Base-by-base conservation (phyloP, 192 early-diverging fungal genomes). In the Mortierella claussenii region DNA sequence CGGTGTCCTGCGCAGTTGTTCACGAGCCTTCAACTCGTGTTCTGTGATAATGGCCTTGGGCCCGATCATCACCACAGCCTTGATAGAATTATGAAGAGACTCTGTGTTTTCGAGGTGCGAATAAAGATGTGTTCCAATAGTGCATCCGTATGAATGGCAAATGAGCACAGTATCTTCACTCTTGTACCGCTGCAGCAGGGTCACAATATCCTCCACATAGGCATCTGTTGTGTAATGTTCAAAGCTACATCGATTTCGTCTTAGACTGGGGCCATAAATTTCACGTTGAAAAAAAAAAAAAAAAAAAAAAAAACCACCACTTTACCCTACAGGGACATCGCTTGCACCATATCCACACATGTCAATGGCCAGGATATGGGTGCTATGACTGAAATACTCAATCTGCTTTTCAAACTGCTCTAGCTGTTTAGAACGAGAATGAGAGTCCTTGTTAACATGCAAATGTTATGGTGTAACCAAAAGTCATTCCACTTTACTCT, bases 401-500 rank as follows among this genome's bases (percentile, higher is more conserved):
- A 88, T 83, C 54, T 88, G 86, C 60, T 71, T 61, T 52, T 86
- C 71, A 73, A 85, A 88, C 47, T 88, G 86, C 58, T 79, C 65
- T 31, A 73, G 69, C 86, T 88, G 57, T 33, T 40, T 40, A 10
- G n/a, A 20, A 37, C 20, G 4, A 48, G 50, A 51, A 70, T 58
- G 42, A 48, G 32, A 58, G 32, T 48, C 2, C 46, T 24, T 27
- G 5, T 12, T n/a, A n/a, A n/a, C n/a, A n/a, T n/a, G n/a, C n/a
- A n/a, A n/a, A n/a, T n/a, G n/a, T n/a, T n/a, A n/a, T n/a, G n/a
- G n/a, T n/a, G n/a, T n/a, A n/a, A n/a, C n/a, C n/a, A n/a, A n/a
- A n/a, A n/a, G n/a, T n/a, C n/a, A n/a, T n/a, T n/a, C n/a, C n/a
- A n/a, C n/a, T n/a, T n/a, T n/a, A n/a, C n/a, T n/a, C n/a, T n/a